These are phyloP conservation scores for Ganoderma sinense DNA, from an alignment of 1,284 basidiomycete species.

Conservation along the genomic window DNA sequence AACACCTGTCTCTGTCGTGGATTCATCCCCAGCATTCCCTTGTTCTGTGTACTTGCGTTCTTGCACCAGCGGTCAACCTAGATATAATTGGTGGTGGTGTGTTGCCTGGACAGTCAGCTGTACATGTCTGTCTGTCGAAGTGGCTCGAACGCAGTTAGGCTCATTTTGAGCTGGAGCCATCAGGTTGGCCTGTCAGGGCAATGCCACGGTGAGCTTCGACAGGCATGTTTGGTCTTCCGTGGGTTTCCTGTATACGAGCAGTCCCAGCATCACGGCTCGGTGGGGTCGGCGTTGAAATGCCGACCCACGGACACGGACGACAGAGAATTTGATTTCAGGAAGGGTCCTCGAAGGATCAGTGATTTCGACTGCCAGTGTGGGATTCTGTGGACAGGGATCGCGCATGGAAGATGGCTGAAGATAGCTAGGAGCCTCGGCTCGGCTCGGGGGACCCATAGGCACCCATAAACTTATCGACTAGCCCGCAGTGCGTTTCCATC, in stretches of 20 bases:
- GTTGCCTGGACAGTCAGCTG: background rate
- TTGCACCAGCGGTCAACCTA: background rate
- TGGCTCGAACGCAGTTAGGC: background rate
- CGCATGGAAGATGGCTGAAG: background rate
- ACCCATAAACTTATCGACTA: constrained; percentile 18
- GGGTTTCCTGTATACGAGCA: no score
- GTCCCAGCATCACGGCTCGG: background rate
- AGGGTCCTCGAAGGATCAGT: background rate
- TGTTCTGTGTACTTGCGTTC: background rate
- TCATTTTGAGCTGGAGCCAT: background rate
- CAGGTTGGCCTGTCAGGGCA: background rate
- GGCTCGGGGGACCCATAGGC: constrained; percentile 22
- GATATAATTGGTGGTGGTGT: background rate
- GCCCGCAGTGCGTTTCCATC: background rate
- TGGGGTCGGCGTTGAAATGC: background rate
- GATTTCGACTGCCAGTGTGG: background rate
- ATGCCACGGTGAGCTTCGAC: background rate
- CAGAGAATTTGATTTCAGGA: background rate
- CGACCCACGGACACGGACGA: background rate
- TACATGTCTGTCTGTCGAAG: background rate
- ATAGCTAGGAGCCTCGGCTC: background rate
- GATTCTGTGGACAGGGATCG: background rate
- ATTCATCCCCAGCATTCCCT: background rate
- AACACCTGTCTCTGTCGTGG: background rate
- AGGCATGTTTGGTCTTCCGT: background rate